Percentiles rank a stretch among this genome's conserved stretches.
Evolutionary conservation across 2,329 filamentous ascomycete species (phyloP).

Genomic region (Cyclaneusma minus): DNA sequence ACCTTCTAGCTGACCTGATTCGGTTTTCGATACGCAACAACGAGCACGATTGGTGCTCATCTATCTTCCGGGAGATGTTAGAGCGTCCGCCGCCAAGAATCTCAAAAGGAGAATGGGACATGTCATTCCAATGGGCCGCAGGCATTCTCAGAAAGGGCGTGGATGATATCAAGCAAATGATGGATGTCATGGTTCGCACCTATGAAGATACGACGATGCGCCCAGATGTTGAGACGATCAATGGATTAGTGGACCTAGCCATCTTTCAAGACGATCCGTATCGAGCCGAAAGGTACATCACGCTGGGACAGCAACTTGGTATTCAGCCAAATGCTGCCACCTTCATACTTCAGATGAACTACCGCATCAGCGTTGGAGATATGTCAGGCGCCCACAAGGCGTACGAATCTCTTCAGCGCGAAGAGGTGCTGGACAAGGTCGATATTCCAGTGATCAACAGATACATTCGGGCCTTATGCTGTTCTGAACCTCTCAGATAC

Average conservation of each 20-base stretch:
- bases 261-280: conserved; percentile 54
- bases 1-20: conserved; percentile 38
- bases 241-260: conserved; percentile 58
- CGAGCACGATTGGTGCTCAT: conserved; percentile 44
- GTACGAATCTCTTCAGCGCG: conserved; percentile 44
- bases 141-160: conserved; percentile 52
- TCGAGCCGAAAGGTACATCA: conserved; percentile 57
- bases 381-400: conserved; percentile 51
- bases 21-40: conserved; percentile 43
- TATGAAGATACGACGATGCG: conserved; percentile 27
- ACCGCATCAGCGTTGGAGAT: conserved; percentile 59
- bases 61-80: conserved; percentile 32
- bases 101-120: conserved; percentile 50
- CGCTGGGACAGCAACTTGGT: conserved; percentile 46
- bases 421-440: conserved; percentile 36
- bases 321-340: conserved; percentile 56
- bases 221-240: conserved; percentile 60
- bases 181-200: conserved; percentile 46
- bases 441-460: conserved; percentile 52
- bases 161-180: conserved; percentile 59
- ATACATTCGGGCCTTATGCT: conserved; percentile 55
- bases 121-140: conserved; percentile 61
- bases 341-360: conserved; percentile 58
- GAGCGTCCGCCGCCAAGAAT: conserved; percentile 27
- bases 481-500: conserved; percentile 43